Percentiles rank a stretch among this genome's conserved stretches.
phyloP scores from a whole-genome alignment of 192 early-diverging fungal genomes.

The Oehlia diaphana region DNA sequence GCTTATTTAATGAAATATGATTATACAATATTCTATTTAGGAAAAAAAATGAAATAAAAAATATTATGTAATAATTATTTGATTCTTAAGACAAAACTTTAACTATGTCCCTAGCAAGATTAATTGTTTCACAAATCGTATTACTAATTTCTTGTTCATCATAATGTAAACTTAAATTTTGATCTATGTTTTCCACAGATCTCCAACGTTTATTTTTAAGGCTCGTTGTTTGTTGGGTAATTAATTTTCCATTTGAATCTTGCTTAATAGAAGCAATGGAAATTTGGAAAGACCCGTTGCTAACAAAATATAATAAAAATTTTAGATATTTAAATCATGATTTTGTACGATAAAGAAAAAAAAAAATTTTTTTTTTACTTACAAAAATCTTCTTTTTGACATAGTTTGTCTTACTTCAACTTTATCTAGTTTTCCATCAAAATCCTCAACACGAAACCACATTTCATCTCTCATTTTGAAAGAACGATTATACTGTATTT shows the following conservation, averaged over 20 bases:
- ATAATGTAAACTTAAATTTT: neutral
- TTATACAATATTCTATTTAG: too few species aligned
- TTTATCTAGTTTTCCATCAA: neutral
- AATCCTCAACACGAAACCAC: constrained; percentile 9
- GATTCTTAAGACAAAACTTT: neutral
- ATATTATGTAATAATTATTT: too few species aligned
- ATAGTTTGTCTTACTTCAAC: constrained; percentile 6
- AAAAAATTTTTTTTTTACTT: neutral
- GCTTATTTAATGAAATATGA: too few species aligned
- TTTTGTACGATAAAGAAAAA: neutral
- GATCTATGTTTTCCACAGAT: constrained; percentile 13
- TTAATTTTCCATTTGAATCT: neutral
- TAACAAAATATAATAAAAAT: neutral
- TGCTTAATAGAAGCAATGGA: neutral
- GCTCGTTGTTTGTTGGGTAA: neutral
- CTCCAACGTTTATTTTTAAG: constrained; percentile 12
- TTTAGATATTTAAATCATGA: neutral
- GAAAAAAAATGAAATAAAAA: too few species aligned
- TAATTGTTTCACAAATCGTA: constrained; percentile 4
- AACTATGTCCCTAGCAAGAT: constrained; percentile 6
- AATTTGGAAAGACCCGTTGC: constrained; percentile 13
- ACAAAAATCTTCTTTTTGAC: neutral
- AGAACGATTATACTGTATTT: neutral
- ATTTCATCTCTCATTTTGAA: constrained; percentile 1
- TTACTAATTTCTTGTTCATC: constrained; percentile 6